Conservation (phyloP, 1,284 basidiomycete species). For the Athelia psychrophila region DNA sequence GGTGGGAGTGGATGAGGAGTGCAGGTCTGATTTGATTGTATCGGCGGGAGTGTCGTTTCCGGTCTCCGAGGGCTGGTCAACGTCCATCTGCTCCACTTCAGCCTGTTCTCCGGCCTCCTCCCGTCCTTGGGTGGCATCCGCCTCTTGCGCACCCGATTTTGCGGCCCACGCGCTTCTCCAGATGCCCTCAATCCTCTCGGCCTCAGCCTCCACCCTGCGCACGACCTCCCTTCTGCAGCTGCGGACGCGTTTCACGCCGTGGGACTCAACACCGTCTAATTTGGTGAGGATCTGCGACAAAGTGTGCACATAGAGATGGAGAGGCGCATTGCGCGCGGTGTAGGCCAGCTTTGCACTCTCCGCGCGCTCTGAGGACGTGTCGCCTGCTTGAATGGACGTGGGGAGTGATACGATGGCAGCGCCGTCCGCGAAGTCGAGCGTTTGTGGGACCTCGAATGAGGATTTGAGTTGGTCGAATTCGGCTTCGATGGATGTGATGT, state of each 20-base stretch:
- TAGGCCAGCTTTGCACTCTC: conserved; percentile 39
- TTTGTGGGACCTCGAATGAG: conserved; percentile 30
- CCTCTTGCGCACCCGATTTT: too few relatives aligned
- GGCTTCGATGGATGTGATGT: conserved; percentile 25
- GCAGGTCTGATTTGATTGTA: too few relatives aligned
- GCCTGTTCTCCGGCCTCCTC: too few relatives aligned
- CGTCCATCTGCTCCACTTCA: too few relatives aligned
- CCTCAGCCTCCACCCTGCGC: conserved; percentile 56
- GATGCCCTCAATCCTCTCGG: conserved; percentile 37
- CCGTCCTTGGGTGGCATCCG: too few relatives aligned
- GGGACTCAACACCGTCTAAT: conserved; percentile 66
- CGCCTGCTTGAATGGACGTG: neutral
- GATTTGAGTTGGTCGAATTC: conserved; percentile 30
- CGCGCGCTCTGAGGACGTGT: neutral
- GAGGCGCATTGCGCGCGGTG: conserved; percentile 45
- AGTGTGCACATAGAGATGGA: conserved; percentile 45
- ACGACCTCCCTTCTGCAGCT: conserved; percentile 58
- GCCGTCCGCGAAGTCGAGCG: conserved; percentile 34
- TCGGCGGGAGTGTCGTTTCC: too few relatives aligned
- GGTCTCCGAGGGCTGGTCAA: too few relatives aligned
- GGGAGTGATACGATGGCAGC: conserved; percentile 17
- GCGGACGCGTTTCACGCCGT: conserved; percentile 56
- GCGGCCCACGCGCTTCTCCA: neutral
- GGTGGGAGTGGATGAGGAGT: too few relatives aligned
- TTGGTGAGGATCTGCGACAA: conserved; percentile 59